Evolutionary conservation across 1,139 yeast species (phyloP).

Genomic region (Hyphopichia fennica): DNA sequence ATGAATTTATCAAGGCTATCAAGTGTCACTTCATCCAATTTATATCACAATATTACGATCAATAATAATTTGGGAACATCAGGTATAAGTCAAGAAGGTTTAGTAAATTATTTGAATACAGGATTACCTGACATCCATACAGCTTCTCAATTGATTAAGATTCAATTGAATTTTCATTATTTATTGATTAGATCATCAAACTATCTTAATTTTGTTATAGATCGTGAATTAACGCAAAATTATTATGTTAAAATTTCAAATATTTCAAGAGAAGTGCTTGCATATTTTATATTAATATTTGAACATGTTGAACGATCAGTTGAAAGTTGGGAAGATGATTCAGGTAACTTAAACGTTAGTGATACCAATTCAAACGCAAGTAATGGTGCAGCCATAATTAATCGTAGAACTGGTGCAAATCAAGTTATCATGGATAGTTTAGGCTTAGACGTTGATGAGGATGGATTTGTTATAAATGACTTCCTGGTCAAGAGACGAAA

Average conservation of each 20-base stretch:
- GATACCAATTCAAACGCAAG: background rate
- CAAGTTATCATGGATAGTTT: slow-evolving; percentile 31
- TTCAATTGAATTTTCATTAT: slow-evolving; percentile 48
- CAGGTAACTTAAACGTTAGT: slow-evolving; percentile 2
- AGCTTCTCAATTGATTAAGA: slow-evolving; percentile 41
- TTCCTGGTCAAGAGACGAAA: slow-evolving; percentile 43
- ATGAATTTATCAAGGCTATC: slow-evolving; percentile 39
- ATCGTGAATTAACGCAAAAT: slow-evolving; percentile 39
- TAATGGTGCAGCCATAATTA: background rate
- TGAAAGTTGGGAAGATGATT: slow-evolving; percentile 13
- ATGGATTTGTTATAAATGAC: slow-evolving; percentile 50
- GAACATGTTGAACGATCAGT: slow-evolving; percentile 29
- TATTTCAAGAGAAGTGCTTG: slow-evolving; percentile 41
- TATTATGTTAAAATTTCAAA: slow-evolving; percentile 37
- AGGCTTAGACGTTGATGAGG: slow-evolving; percentile 43
- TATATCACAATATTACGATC: slow-evolving; percentile 33
- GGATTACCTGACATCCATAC: slow-evolving; percentile 45
- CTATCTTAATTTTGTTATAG: slow-evolving; percentile 48
- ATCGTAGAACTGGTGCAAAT: slow-evolving; percentile 14
- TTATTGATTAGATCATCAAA: slow-evolving; percentile 45
- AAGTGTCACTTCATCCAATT: slow-evolving; percentile 21
- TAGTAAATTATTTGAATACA: slow-evolving; percentile 27
- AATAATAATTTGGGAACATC: slow-evolving; percentile 15
- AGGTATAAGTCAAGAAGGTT: slow-evolving; percentile 31
- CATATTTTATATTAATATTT: slow-evolving; percentile 40